A percentile compares a stretch with the other conserved stretches of the same genome.
Evolutionary conservation across 2,329 filamentous ascomycete species (phyloP).

Genomic region (Penicillium decumbens): DNA sequence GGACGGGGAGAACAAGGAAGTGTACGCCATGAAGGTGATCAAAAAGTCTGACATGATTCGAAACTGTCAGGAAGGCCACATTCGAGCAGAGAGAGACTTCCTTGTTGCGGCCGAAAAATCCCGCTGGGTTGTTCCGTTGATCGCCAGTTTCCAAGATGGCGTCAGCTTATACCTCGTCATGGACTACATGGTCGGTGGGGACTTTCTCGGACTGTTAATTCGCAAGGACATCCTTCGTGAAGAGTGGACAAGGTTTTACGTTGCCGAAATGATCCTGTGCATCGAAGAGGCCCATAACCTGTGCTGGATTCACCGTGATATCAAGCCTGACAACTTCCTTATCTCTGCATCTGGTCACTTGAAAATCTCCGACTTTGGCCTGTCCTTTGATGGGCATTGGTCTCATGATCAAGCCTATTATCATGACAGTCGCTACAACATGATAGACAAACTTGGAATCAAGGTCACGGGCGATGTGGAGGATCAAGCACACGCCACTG

Average conservation of each 20-base stretch:
- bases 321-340: conserved; percentile 97
- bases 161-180: conserved; percentile 86
- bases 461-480: conserved; percentile 67
- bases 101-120: conserved; percentile 85
- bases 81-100: conserved; percentile 87
- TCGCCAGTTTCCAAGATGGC: conserved; percentile 83
- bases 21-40: conserved; percentile 97
- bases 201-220: conserved; percentile 83
- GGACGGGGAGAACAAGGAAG: conserved; percentile 47
- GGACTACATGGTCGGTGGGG: conserved; percentile 97
- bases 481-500: conserved; percentile 57
- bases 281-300: conserved; percentile 88
- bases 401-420: conserved; percentile 84
- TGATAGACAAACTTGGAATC: conserved; percentile 73
- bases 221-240: conserved; percentile 80
- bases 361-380: conserved; percentile 93
- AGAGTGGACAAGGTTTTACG: conserved; percentile 73
- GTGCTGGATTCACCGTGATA: conserved; percentile 87
- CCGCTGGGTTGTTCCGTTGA: conserved; percentile 80
- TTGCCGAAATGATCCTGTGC: conserved; percentile 93
- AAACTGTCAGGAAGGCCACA: conserved; percentile 85
- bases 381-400: conserved; percentile 95
- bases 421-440: conserved; percentile 71
- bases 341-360: conserved; percentile 83
- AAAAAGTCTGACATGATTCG: conserved; percentile 88